A percentile compares a stretch with the other conserved stretches of the same genome.
Evolutionary conservation across 345 rosid species (phyloP).

Genomic region (Eutrema japonicum): DNA sequence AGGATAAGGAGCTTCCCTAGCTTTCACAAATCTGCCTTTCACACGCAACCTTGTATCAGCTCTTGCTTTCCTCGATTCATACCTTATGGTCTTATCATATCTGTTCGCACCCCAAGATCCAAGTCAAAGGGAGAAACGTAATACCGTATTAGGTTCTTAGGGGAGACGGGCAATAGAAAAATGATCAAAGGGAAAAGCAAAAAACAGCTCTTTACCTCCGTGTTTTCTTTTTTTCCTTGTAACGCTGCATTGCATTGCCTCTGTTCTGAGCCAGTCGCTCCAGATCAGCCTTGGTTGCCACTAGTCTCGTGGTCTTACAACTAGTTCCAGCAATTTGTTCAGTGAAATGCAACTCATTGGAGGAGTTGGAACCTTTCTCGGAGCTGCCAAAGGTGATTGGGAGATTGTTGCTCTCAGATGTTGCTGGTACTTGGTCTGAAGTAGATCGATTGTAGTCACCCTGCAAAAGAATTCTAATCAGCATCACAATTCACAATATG

Average conservation of each 20-base stretch:
- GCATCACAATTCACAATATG: background rate
- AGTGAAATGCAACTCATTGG: slow-evolving; percentile 49
- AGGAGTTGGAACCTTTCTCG: slow-evolving; percentile 42
- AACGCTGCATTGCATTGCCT: slow-evolving; percentile 88
- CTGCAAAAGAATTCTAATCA: slow-evolving; percentile 48
- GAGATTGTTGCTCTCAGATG: slow-evolving; percentile 61
- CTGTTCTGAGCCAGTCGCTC: slow-evolving; percentile 71
- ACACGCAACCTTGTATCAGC: slow-evolving; percentile 94
- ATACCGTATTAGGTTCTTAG: background rate
- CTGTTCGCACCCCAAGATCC: slow-evolving; percentile 46
- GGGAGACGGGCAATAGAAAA: background rate
- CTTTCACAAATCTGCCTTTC: slow-evolving; percentile 93
- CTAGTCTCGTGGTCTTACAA: slow-evolving; percentile 46
- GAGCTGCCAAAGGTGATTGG: slow-evolving; percentile 51
- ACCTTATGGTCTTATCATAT: slow-evolving; percentile 88
- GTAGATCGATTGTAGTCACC: slow-evolving; percentile 50
- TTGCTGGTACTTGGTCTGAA: slow-evolving; percentile 54
- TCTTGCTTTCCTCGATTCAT: slow-evolving; percentile 94
- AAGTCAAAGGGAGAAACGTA: background rate
- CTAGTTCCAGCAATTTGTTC: slow-evolving; percentile 48
- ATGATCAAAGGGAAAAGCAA: background rate
- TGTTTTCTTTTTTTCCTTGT: slow-evolving; percentile 90
- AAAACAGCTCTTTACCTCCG: slow-evolving; percentile 56
- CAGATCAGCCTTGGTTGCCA: slow-evolving; percentile 59
- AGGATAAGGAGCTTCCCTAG: slow-evolving; percentile 55